Conservation (phyloP, 345 rosid species). For the Aquilaria sinensis region DNA sequence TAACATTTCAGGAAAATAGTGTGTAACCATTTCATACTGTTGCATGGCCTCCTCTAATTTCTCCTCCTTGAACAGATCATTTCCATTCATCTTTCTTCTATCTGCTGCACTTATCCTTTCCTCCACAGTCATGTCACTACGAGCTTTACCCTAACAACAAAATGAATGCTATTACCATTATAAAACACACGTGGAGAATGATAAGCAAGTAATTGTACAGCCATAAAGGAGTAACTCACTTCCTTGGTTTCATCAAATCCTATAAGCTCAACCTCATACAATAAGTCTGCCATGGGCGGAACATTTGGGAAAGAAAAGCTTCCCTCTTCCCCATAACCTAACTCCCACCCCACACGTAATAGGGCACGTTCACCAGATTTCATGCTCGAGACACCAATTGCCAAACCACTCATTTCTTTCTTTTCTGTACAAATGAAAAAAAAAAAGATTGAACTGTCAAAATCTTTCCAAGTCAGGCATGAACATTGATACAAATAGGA, state of each 20-base stretch:
- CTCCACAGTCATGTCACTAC: conserved; percentile 96
- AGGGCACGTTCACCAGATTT: conserved; percentile 86
- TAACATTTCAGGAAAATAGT: conserved; percentile 20
- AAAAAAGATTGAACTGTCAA: too few species aligned
- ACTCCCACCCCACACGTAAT: conserved; percentile 80
- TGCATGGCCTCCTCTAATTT: conserved; percentile 95
- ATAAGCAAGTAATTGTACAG: not conserved
- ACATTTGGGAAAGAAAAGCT: conserved; percentile 95
- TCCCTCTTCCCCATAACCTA: conserved; percentile 93
- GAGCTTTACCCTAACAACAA: conserved; percentile 70
- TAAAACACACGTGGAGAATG: not conserved
- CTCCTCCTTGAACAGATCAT: conserved; percentile 65
- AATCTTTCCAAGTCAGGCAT: not conserved
- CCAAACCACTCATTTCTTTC: conserved; percentile 85
- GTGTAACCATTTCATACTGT: conserved; percentile 92
- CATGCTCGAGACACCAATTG: conserved; percentile 81
- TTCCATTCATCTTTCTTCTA: conserved; percentile 92
- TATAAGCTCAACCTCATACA: conserved; percentile 88
- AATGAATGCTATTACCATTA: too few species aligned
- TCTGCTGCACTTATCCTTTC: conserved; percentile 94
- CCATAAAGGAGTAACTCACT: conserved; percentile 37
- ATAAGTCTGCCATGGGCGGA: conserved; percentile 83
- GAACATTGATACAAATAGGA: not conserved
- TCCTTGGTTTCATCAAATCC: conserved; percentile 96
- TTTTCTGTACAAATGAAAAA: conserved; percentile 49